Conservation (phyloP, 2,329 filamentous ascomycete genomes). For the Penicillium nordicum region DNA sequence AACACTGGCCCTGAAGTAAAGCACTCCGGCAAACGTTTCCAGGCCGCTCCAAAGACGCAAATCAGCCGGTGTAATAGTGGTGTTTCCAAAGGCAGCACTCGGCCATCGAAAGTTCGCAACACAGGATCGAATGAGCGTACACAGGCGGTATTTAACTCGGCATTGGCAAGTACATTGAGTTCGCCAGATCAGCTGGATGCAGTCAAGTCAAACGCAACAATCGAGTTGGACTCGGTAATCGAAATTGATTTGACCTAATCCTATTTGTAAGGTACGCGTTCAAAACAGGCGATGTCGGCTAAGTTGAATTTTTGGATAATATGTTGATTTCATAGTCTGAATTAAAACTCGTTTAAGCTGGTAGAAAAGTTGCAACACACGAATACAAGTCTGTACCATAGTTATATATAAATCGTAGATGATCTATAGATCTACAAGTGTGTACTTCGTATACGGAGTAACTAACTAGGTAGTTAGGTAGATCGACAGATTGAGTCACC, state of each 20-base stretch:
- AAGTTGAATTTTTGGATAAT: not conserved
- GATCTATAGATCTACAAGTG: not conserved
- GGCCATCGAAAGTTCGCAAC: too few relatives aligned
- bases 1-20: not conserved
- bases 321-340: not conserved
- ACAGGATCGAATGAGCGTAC: not conserved
- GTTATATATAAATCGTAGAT: not conserved
- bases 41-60: not conserved
- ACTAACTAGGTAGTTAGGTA: not conserved
- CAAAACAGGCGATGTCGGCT: not conserved
- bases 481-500: constrained; percentile 16
- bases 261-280: not conserved
- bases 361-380: not conserved
- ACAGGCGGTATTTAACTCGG: not conserved
- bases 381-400: not conserved
- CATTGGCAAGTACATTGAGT: not conserved
- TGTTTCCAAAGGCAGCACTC: not conserved
- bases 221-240: not conserved
- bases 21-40: not conserved
- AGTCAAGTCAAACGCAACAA: not conserved
- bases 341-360: not conserved
- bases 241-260: not conserved
- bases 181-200: not conserved
- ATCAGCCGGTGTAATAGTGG: not conserved
- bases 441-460: not conserved